Percentiles rank a stretch among this genome's conserved stretches.
These are phyloP conservation scores for Pseudocercospora pini-densiflorae DNA, from an alignment of 2,329 filamentous ascomycete genomes.

Conservation along the genomic window DNA sequence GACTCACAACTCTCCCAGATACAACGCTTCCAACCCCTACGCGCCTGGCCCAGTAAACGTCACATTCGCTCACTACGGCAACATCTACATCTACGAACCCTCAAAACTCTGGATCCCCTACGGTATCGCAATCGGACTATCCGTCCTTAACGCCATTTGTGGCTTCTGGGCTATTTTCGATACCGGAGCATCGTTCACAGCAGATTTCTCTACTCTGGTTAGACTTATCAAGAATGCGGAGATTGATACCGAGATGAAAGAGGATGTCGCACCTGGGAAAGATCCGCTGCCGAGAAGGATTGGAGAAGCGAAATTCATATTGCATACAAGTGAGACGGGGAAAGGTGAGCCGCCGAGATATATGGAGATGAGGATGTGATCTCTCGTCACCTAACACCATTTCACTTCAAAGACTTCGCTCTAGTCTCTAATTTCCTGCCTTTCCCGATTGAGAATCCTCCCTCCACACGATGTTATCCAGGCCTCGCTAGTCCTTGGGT, in stretches of 20 bases:
- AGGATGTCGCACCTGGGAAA: conserved; percentile 15
- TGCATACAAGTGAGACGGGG: neutral
- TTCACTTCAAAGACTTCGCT: too few species aligned
- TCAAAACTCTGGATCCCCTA: conserved; percentile 27
- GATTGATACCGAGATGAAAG: conserved; percentile 14
- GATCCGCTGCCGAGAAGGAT: conserved; percentile 18
- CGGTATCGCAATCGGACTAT: conserved; percentile 21
- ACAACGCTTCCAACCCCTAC: conserved; percentile 12
- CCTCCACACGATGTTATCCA: too few species aligned
- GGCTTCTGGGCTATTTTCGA: conserved; percentile 18
- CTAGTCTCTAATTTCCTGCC: too few species aligned
- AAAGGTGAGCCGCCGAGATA: neutral
- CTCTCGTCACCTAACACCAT: too few species aligned
- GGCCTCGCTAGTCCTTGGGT: too few species aligned
- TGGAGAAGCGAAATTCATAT: conserved; percentile 10
- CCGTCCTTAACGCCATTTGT: conserved; percentile 17
- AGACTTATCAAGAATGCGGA: conserved; percentile 16
- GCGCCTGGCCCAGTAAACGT: conserved; percentile 15
- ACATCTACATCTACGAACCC: conserved; percentile 25
- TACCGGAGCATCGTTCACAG: conserved; percentile 26
- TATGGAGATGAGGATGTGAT: too few species aligned
- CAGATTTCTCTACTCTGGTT: neutral
- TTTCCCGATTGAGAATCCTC: too few species aligned
- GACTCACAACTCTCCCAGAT: neutral
- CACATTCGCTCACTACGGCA: conserved; percentile 17